These are phyloP conservation scores for Juncus effusus DNA, from an alignment of 176 grass and related monocot genomes.

Conservation along the genomic window DNA sequence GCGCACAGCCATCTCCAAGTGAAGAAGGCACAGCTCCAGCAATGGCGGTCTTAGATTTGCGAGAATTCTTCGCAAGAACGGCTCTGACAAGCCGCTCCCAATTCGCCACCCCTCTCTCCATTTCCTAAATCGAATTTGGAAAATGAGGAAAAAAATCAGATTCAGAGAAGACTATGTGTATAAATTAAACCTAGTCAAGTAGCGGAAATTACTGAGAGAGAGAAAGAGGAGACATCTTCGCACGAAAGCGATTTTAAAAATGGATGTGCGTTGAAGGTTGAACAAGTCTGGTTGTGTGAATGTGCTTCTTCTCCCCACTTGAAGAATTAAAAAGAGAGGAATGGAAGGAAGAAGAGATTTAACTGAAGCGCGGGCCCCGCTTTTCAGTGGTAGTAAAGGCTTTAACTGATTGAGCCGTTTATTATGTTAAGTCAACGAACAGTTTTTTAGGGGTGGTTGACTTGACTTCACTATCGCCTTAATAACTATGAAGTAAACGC, in stretches of 20 bases:
- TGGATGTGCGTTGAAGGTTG: not conserved
- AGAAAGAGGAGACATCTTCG: not conserved
- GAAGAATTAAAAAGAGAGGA: too few species aligned
- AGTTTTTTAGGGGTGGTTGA: too few species aligned
- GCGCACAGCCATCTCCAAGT: slow-evolving; percentile 55
- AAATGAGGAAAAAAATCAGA: not conserved
- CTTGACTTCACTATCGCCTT: too few species aligned
- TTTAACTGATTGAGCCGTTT: too few species aligned
- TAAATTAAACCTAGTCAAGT: slow-evolving; percentile 6
- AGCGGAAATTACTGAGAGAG: not conserved
- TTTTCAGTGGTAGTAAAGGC: too few species aligned
- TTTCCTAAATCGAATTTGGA: slow-evolving; percentile 16
- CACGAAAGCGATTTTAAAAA: not conserved
- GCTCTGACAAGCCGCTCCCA: slow-evolving; percentile 91
- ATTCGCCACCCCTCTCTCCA: slow-evolving; percentile 67
- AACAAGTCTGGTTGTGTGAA: too few species aligned
- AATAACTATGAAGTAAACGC: too few species aligned
- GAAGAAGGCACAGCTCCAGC: slow-evolving; percentile 70
- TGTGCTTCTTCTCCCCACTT: too few species aligned
- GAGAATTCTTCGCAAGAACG: slow-evolving; percentile 52
- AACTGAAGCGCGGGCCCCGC: too few species aligned
- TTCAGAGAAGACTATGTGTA: not conserved
- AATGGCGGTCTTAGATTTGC: slow-evolving; percentile 41
- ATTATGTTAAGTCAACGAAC: too few species aligned
- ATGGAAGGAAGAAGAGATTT: too few species aligned